Base-by-base conservation (phyloP, 176 grass and related monocot species). In the Typha latifolia region DNA sequence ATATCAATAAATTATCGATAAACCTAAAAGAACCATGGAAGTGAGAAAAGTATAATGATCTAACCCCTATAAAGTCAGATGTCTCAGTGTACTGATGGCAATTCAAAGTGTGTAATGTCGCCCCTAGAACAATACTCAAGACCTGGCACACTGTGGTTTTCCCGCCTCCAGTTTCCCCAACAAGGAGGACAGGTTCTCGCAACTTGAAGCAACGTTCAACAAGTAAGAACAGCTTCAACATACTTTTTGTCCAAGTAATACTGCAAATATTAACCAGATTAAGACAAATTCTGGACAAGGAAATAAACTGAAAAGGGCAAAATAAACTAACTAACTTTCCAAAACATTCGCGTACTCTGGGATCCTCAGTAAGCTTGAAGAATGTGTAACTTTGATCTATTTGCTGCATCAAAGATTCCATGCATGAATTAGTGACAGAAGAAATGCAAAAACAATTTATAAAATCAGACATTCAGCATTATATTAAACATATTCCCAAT, bases 21-120 rank as follows among this genome's bases (percentile, higher is more conserved):
- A 49, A 64, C 34, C 16, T 14, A 23, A 47, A 64, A 72, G 49
- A 29, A 12, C 47, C 23, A 73, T 19, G 34, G 48, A 51, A 69
- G 34, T 12, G 71, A 21, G 27, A 69, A 53, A 51, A 66, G 49
- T 12, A 73, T 13, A 18, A 64, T 64, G 55, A 53, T 84, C 92
- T 5, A 12, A 96, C 92, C 92, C 92, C 92, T 73, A 91, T 91
- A 71, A 96, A 96, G 77, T 96, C 92, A 69, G 92, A 86, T 43
- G 92, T 91, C 76, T 96, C 92, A 7, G 92, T 96, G 77, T 96
- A 96, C 73, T 96, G 92, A 71, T 96, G 92, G 78, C 92, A 96
- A 75, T 96, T 96, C 80, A 96, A 86, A 75, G 84, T 91, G 66
- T 89, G 92, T 62, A 96, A 74, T 71, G 78, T 91, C 14, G 76